These are phyloP conservation scores for Cladobotryum protrusum DNA, from an alignment of 2,329 filamentous ascomycete species.

Conservation along the genomic window DNA sequence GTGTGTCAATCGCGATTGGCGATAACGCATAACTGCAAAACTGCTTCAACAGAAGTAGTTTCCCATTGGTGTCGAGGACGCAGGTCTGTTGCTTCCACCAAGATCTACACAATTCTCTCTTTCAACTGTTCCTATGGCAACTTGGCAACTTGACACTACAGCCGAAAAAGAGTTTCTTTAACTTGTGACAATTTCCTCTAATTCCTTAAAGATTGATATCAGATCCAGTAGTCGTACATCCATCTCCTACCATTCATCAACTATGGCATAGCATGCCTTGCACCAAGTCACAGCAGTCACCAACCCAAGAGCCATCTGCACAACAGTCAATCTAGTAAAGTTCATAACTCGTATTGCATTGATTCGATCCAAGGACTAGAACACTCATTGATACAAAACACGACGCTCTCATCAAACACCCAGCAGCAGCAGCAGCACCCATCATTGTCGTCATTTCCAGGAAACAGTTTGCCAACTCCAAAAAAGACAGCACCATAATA, in stretches of 20 bases:
- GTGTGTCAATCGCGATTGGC: too few relatives aligned
- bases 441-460: not conserved
- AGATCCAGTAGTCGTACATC: too few relatives aligned
- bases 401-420: not conserved
- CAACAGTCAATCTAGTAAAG: not conserved
- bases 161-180: too few relatives aligned
- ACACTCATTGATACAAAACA: not conserved
- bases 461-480: not conserved
- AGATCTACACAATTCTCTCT: not conserved
- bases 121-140: not conserved
- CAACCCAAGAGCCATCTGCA: too few relatives aligned
- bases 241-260: too few relatives aligned
- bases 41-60: too few relatives aligned
- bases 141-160: too few relatives aligned
- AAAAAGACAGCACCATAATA: not conserved
- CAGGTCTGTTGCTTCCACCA: not conserved
- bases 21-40: too few relatives aligned
- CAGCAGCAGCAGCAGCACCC: not conserved
- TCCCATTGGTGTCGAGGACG: too few relatives aligned
- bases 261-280: not conserved
- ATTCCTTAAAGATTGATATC: too few relatives aligned
- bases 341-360: not conserved
- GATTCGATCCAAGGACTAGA: not conserved
- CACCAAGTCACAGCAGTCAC: too few relatives aligned
- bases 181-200: too few relatives aligned